Evolutionary conservation across 2,329 filamentous ascomycete genomes (phyloP).

Genomic region (Ophiostoma piceae): DNA sequence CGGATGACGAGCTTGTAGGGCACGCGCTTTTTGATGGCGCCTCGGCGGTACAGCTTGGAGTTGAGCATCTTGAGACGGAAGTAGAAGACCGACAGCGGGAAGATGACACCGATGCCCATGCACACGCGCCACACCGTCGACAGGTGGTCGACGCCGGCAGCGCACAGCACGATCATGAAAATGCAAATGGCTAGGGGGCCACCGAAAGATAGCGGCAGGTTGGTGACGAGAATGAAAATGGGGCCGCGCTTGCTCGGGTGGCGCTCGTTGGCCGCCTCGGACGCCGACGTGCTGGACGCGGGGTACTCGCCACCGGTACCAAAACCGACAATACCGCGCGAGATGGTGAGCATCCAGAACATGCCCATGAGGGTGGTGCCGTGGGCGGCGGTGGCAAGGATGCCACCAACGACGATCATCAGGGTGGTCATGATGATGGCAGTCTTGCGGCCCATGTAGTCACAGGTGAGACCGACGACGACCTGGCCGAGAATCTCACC

Average conservation of each 20-base stretch:
- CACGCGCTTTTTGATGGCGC: slow-evolving; percentile 39
- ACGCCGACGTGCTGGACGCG: slow-evolving; percentile 45
- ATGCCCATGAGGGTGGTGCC: slow-evolving; percentile 39
- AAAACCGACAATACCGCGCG: slow-evolving; percentile 39
- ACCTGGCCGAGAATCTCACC: slow-evolving; percentile 54
- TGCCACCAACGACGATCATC: slow-evolving; percentile 41
- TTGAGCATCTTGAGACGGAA: slow-evolving; percentile 49
- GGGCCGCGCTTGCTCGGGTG: slow-evolving; percentile 38
- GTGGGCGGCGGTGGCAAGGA: slow-evolving; percentile 43
- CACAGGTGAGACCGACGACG: slow-evolving; percentile 47
- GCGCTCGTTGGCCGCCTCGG: slow-evolving; percentile 50
- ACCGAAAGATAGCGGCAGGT: slow-evolving; percentile 45
- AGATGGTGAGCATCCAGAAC: slow-evolving; percentile 47
- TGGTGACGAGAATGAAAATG: slow-evolving; percentile 52
- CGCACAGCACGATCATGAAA: slow-evolving; percentile 47
- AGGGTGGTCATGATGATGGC: slow-evolving; percentile 45
- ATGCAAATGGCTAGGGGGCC: slow-evolving; percentile 48
- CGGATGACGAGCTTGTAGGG: slow-evolving; percentile 46
- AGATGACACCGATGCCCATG: slow-evolving; percentile 46
- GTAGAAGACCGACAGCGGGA: slow-evolving; percentile 48
- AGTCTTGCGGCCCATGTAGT: slow-evolving; percentile 45
- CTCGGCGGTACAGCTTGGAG: slow-evolving; percentile 46
- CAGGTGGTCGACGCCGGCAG: slow-evolving; percentile 38
- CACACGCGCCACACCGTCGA: slow-evolving; percentile 47
- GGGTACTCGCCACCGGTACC: slow-evolving; percentile 52